phyloP scores from a whole-genome alignment of 345 rosid genomes.

The Camelina neglecta region DNA sequence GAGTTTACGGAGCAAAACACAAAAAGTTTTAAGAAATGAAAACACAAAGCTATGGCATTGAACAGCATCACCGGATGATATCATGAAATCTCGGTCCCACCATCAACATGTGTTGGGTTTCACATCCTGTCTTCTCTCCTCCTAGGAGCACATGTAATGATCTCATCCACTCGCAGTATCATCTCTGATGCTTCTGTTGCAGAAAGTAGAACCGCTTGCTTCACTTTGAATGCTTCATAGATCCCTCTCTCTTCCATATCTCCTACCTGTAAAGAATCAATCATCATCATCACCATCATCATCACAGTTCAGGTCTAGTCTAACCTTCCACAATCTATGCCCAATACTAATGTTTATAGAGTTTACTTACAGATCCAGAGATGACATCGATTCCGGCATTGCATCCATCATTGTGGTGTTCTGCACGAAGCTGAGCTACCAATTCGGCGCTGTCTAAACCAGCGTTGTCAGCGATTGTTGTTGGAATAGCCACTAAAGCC shows the following conservation, averaged over 20 bases:
- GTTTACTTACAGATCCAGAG: constrained; percentile 82
- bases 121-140: constrained; percentile 83
- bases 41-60: constrained; percentile 9
- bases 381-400: constrained; percentile 88
- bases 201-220: constrained; percentile 90
- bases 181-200: constrained; percentile 98
- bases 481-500: constrained; percentile 85
- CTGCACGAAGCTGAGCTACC: constrained; percentile 96
- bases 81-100: constrained; percentile 9
- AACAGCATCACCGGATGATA: constrained; percentile 9
- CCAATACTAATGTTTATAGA: not conserved
- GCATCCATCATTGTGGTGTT: constrained; percentile 84
- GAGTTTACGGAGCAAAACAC: constrained; percentile 6
- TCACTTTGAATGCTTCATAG: constrained; percentile 92
- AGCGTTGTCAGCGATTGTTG: constrained; percentile 94
- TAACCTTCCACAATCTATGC: not conserved
- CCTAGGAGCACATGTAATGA: constrained; percentile 82
- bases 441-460: constrained; percentile 98
- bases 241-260: constrained; percentile 87
- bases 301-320: constrained; percentile 19
- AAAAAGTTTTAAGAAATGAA: not conserved
- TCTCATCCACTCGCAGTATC: constrained; percentile 84
- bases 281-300: not conserved
- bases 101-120: constrained; percentile 25
- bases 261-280: constrained; percentile 62